Conservation (phyloP, 1,139 yeast genomes). For the Pichia sp. region DNA sequence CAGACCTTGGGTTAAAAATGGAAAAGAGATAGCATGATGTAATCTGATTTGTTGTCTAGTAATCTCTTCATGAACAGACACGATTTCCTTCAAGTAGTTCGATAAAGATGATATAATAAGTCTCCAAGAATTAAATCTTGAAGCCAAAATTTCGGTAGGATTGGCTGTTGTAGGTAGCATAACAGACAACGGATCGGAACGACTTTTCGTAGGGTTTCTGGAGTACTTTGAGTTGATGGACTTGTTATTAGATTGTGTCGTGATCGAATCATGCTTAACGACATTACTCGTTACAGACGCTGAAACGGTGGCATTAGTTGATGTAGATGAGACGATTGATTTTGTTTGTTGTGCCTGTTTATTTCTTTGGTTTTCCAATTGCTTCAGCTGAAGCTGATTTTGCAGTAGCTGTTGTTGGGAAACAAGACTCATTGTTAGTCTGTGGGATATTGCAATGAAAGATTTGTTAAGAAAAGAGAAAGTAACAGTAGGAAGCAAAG, state of each 20-base stretch:
- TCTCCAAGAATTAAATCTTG: conserved; percentile 83
- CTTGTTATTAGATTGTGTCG: conserved; percentile 15
- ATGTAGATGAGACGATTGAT: conserved; percentile 19
- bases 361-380: conserved; percentile 30
- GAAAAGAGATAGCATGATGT: conserved; percentile 67
- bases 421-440: conserved; percentile 21
- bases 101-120: conserved; percentile 66
- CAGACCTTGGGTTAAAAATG: conserved; percentile 31
- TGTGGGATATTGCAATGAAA: not conserved
- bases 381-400: conserved; percentile 26
- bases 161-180: conserved; percentile 47
- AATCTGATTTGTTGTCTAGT: conserved; percentile 76
- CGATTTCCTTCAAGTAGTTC: conserved; percentile 69
- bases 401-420: conserved; percentile 27
- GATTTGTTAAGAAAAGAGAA: not conserved
- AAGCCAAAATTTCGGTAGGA: conserved; percentile 84
- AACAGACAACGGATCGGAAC: conserved; percentile 32
- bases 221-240: not conserved
- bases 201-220: not conserved
- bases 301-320: not conserved
- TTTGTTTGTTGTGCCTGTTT: conserved; percentile 29
- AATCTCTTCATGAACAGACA: conserved; percentile 80
- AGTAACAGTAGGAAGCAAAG: not conserved
- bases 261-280: not conserved
- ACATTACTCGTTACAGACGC: no score